Base-by-base conservation (phyloP, 2,329 filamentous ascomycete genomes). In the Botrytis fragariae region DNA sequence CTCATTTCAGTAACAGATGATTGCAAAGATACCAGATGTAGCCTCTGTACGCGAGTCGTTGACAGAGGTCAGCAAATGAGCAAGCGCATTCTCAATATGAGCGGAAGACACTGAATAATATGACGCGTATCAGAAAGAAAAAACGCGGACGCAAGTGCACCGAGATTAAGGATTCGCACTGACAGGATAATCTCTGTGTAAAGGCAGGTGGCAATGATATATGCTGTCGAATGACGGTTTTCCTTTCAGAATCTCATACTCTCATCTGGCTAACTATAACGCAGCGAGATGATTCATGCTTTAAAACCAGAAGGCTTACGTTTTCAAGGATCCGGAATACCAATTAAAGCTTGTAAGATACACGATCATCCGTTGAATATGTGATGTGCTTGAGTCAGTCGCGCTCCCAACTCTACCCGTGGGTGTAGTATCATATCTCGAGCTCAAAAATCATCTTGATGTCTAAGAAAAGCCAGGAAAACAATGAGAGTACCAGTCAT, bases 371-470 rank as follows among this genome's bases (percentile, higher is more conserved):
- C 6, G 14, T 54, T 29, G 14, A 14, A 16, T 18, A 29, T 29
- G n/a, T 54, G n/a, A 29, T 16, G 2, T 29, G 7, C 25, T 18
- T 29, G n/a, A 54, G 14, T 29, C 48, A 29, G 25, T 14, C n/a
- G 5, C n/a, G 7, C 8, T 18, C 12, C n/a, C 12, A 18, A 16
- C 3, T 3, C 7, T 29, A 9, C 22, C 35, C 0, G 0, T n/a
- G 22, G 35, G 9, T 42, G 6, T 39, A 42, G 22, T 32, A 35
- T 5, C 7, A 29, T 44, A 14, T 18, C 35, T 62, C 20, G 39
- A 44, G n/a, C 42, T 64, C 9, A 25, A 64, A 64, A 12, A 14
- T 9, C 18, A 64, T n/a, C 8, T 35, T 29, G n/a, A 32, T 32
- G 29, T 25, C 39, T 22, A 45, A 45, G 10, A 18, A 9, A 35